Conservation (phyloP, 495 filamentous ascomycete genomes). For the Saxispiralis lemnorum region DNA sequence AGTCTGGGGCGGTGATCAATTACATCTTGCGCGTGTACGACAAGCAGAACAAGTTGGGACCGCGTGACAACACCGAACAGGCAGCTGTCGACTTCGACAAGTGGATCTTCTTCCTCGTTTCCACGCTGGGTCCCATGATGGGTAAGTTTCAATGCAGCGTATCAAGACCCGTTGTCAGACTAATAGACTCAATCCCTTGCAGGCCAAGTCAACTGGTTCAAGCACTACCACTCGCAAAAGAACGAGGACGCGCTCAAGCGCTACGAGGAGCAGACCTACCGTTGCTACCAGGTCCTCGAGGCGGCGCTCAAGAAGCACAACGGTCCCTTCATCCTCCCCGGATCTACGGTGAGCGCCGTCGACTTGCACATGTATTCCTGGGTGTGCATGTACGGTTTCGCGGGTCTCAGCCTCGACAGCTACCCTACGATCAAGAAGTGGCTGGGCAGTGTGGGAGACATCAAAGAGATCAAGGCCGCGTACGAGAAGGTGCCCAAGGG, state of each 20-base stretch:
- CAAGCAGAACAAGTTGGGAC: slow-evolving; percentile 31
- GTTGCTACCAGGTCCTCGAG: slow-evolving; percentile 29
- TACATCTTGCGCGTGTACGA: slow-evolving; percentile 62
- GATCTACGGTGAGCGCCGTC: slow-evolving; percentile 22
- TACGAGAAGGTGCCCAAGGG: slow-evolving; percentile 15
- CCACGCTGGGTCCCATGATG: slow-evolving; percentile 28
- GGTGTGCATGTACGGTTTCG: slow-evolving; percentile 26
- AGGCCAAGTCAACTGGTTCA: slow-evolving; percentile 30
- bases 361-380: slow-evolving; percentile 33
- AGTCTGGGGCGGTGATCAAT: slow-evolving; percentile 55
- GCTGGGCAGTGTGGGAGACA: slow-evolving; percentile 9
- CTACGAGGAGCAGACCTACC: slow-evolving; percentile 25
- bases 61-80: slow-evolving; percentile 23
- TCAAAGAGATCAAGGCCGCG: slow-evolving; percentile 13
- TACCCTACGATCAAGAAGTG: slow-evolving; percentile 20
- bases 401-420: slow-evolving; percentile 26
- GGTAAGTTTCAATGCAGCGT: neutral
- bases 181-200: neutral
- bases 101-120: slow-evolving; percentile 30
- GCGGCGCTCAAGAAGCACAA: slow-evolving; percentile 26
- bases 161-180: neutral
- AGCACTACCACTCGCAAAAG: slow-evolving; percentile 18
- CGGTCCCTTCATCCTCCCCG: slow-evolving; percentile 25
- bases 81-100: slow-evolving; percentile 31
- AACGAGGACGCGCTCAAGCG: slow-evolving; percentile 28